These are phyloP conservation scores for Oryza punctata DNA, from an alignment of 176 grass and related monocot species.

Conservation along the genomic window DNA sequence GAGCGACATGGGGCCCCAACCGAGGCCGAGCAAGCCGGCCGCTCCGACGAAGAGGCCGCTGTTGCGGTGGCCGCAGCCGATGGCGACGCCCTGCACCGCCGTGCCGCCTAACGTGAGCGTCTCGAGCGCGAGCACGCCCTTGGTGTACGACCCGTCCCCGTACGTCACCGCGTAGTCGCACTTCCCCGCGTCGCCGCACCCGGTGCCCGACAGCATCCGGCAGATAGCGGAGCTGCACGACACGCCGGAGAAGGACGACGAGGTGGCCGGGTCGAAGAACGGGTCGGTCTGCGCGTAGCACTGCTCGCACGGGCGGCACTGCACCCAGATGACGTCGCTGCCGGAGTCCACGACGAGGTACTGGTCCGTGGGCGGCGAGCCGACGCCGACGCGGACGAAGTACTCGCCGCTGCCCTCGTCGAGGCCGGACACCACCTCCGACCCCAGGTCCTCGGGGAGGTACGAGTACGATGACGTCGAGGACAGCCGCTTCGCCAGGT, in stretches of 20 bases:
- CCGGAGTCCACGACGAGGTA: slow-evolving; percentile 92
- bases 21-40: slow-evolving; percentile 70
- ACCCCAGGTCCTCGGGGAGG: slow-evolving; percentile 47
- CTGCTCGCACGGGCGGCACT: slow-evolving; percentile 71
- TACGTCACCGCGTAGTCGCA: slow-evolving; percentile 74
- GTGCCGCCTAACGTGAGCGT: slow-evolving; percentile 68
- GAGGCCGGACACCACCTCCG: slow-evolving; percentile 78
- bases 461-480: slow-evolving; percentile 34
- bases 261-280: slow-evolving; percentile 82
- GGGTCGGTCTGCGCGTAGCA: slow-evolving; percentile 88
- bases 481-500: slow-evolving; percentile 44
- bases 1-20: slow-evolving; percentile 90
- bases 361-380: slow-evolving; percentile 68
- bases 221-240: slow-evolving; percentile 63
- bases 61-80: slow-evolving; percentile 92
- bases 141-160: slow-evolving; percentile 82
- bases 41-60: slow-evolving; percentile 76
- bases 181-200: slow-evolving; percentile 33
- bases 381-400: slow-evolving; percentile 82
- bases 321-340: slow-evolving; percentile 95
- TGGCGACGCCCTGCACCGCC: slow-evolving; percentile 62
- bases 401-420: slow-evolving; percentile 87
- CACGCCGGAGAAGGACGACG: slow-evolving; percentile 64
- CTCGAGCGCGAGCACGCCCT: slow-evolving; percentile 75
- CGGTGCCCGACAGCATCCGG: slow-evolving; percentile 29